Base-by-base conservation (phyloP, 2,329 filamentous ascomycete species). In the Curvularia hawaiiensis region DNA sequence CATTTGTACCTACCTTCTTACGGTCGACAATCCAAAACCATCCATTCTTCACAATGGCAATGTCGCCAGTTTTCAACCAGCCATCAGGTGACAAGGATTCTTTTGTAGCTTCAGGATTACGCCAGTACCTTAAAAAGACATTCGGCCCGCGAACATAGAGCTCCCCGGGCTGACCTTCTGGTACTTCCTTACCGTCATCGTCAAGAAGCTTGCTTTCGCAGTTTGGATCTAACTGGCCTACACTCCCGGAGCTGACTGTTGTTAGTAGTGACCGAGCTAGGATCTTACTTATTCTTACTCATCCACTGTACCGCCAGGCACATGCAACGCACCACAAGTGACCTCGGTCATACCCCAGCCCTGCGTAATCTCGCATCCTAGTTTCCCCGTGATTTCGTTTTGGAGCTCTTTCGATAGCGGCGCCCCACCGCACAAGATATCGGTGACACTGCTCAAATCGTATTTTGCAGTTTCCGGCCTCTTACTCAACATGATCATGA, bases 401-500 rank as follows among this genome's bases (percentile, higher is more conserved):
- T 78, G 76, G 38, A 79, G 62, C 48, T 79, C 77, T 52, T 76
- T 78, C 1, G 71, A 72, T n/a, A 80, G 54, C 5, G 78, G 78
- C 38, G 78, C 78, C 2, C 76, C 77, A 39, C 78, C 78, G 47
- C 76, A 79, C 4, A 79, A 65, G 9, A 79, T 72, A 54, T 77
- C 71, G 8, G 69, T 71, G 18, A 80, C 67, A 46, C 75, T 77
- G 50, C 69, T 76, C 16, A 80, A 58, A 59, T 79, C 71, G 45
- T 78, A 79, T 30, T 76, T 75, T 4, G 65, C 59, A 6, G 77
- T 79, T 54, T 79, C 77, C 1, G 77, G 74, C 40, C 78, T 62
- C 65, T 80, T 80, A 52, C 69, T 75, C 51, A 80, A 64, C 77
- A 79, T 79, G 33, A 80, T 72, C 62, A 80, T 68, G 38, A 80